Conservation (phyloP, 352 stramenopile genomes). For the Thalassiosira hispida region DNA sequence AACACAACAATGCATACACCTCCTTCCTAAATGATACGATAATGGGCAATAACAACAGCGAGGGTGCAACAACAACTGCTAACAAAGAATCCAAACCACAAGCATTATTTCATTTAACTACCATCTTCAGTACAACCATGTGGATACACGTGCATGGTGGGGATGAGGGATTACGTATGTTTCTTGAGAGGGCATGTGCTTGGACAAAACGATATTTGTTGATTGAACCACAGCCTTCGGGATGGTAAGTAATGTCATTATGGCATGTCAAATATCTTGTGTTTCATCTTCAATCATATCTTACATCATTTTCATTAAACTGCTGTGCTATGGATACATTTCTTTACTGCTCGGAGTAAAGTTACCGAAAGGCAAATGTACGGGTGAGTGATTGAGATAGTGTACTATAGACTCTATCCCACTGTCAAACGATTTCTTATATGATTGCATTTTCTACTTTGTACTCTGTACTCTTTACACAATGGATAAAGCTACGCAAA, state of each 20-base stretch:
- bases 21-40: conserved; percentile 16
- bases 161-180: conserved; percentile 45
- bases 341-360: conserved; percentile 5
- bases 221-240: conserved; percentile 63
- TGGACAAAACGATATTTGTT: conserved; percentile 57
- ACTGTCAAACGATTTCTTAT: too few relatives aligned
- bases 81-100: not conserved
- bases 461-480: too few relatives aligned
- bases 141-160: conserved; percentile 65
- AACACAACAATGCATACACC: conserved; percentile 41
- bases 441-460: too few relatives aligned
- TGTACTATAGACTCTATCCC: too few relatives aligned
- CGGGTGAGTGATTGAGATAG: conserved; percentile 22
- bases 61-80: too few relatives aligned
- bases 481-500: conserved; percentile 23
- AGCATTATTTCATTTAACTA: conserved; percentile 54
- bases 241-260: conserved; percentile 34
- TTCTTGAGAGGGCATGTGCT: conserved; percentile 47
- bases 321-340: conserved; percentile 1
- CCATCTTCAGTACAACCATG: conserved; percentile 71
- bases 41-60: too few relatives aligned
- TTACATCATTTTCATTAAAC: not conserved
- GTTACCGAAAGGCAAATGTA: conserved; percentile 60
- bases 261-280: not conserved
- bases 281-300: conserved; percentile 1